Evolutionary conservation across 176 grass and related monocot species (phyloP), one percentile per base, ranked within the genome.

Genomic region (Musa schizocarpa): DNA sequence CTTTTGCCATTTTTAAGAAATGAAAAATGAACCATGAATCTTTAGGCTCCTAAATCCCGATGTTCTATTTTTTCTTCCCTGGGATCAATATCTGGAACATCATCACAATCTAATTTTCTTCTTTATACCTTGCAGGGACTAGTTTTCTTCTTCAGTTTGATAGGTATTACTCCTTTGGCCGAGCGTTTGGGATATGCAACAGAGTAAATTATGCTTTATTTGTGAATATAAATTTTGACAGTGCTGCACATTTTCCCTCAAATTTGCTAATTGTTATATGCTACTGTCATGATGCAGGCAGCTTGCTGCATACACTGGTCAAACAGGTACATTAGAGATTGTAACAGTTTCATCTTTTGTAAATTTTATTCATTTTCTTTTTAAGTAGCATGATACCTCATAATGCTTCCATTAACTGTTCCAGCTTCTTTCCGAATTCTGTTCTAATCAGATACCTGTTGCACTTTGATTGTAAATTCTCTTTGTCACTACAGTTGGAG

Each of bases 101-200:
- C 2, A 59, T 59, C 48, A 29, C 13, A 9, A 4, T 14, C 14
- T 76, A 61, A 59, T n/a, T 54, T 69, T 17, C 14, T 20, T 52
- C 26, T 27, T 59, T 53, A 43, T 69, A 67, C 43, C 52, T 74
- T 76, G 69, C 94, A 99, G 89, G 95, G 84, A 75, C 91, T 91
- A 91, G 90, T 99, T 88, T 99, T 99, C 84, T 87, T 99, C 87
- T 99, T 89, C 86, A 93, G 88, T 74, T 87, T 98, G 75, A 79
- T 98, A 61, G 95, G 95, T 48, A 98, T 98, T 54, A 91, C 76
- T 11, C 95, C 95, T 68, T 68, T 98, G 80, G 95, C 95, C 43
- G 95, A 98, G 84, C 89, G 95, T 80, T 81, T 98, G 79, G 95
- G 95, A 79, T 98, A 98, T 78, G 88, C 90, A 74, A 98, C 95